phyloP scores from a whole-genome alignment of 352 stramenopile species.

The Globisporangium spinosum region DNA sequence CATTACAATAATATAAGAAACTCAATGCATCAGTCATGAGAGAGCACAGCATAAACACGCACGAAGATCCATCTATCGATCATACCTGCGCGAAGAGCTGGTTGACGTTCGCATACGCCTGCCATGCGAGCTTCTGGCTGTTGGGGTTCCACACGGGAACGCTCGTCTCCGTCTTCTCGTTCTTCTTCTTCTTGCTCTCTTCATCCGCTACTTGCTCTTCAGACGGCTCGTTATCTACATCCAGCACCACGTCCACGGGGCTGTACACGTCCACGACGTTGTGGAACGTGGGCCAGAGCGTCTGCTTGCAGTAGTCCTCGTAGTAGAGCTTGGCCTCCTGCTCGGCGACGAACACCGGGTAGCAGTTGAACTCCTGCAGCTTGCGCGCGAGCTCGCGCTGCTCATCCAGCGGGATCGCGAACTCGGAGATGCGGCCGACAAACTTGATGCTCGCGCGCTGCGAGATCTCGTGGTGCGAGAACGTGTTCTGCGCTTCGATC shows the following conservation, averaged over 20 bases:
- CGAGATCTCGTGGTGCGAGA: constrained; percentile 72
- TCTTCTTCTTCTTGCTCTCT: constrained; percentile 9
- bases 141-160: constrained; percentile 62
- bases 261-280: constrained; percentile 92
- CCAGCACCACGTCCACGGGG: constrained; percentile 61
- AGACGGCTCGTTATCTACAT: constrained; percentile 24
- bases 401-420: constrained; percentile 47
- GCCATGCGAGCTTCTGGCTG: constrained; percentile 79
- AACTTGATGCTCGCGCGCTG: constrained; percentile 68
- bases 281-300: constrained; percentile 96
- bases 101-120: constrained; percentile 94
- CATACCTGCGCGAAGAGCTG: constrained; percentile 81
- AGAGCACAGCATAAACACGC: background rate
- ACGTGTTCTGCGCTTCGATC: constrained; percentile 69
- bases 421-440: constrained; percentile 56
- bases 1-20: background rate
- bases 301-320: constrained; percentile 96
- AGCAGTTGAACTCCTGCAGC: constrained; percentile 62
- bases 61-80: constrained; percentile 24
- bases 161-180: constrained; percentile 7
- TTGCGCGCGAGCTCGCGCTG: constrained; percentile 42
- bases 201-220: background rate
- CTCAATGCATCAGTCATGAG: background rate
- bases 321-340: constrained; percentile 70
- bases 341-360: constrained; percentile 48